Evolutionary conservation across 164 flowering plant species (phyloP).

Genomic region (Akebia trifoliata): DNA sequence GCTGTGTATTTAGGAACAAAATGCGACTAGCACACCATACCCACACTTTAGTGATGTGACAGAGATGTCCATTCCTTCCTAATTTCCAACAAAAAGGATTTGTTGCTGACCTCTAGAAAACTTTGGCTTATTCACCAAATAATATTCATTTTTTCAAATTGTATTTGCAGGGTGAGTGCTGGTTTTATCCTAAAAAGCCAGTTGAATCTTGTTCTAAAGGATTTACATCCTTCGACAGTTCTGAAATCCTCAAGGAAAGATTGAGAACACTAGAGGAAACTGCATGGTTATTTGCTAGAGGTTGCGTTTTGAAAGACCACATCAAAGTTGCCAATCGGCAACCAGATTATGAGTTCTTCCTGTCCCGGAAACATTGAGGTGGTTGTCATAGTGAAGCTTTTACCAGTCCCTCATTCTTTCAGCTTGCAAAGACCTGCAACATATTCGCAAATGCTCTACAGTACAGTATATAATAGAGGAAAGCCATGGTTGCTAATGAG

Average conservation of each 20-base stretch:
- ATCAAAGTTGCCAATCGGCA: slow-evolving; percentile 18
- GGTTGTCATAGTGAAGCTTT: neutral
- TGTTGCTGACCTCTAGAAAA: neutral
- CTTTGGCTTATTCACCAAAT: too few relatives aligned
- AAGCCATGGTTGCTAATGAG: too few relatives aligned
- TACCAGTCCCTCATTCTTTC: neutral
- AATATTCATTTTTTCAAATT: neutral
- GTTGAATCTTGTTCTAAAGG: slow-evolving; percentile 6
- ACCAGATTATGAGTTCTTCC: slow-evolving; percentile 30
- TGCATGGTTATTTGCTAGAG: slow-evolving; percentile 25
- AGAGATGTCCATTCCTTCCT: too few relatives aligned
- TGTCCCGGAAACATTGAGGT: slow-evolving; percentile 18
- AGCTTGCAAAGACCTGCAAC: neutral
- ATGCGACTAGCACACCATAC: too few relatives aligned
- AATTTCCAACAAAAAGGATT: too few relatives aligned
- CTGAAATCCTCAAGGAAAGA: slow-evolving; percentile 22
- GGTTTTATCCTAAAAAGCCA: slow-evolving; percentile 19
- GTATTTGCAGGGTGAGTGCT: slow-evolving; percentile 23
- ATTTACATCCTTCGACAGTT: slow-evolving; percentile 4
- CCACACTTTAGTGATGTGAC: too few relatives aligned
- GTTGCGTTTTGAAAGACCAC: slow-evolving; percentile 15
- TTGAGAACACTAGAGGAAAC: slow-evolving; percentile 21
- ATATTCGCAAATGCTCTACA: too few relatives aligned
- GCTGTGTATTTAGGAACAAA: too few relatives aligned
- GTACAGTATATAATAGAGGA: too few relatives aligned